Evolutionary conservation across 2,329 filamentous ascomycete genomes (phyloP).

Genomic region (Arachnomyces sp.): DNA sequence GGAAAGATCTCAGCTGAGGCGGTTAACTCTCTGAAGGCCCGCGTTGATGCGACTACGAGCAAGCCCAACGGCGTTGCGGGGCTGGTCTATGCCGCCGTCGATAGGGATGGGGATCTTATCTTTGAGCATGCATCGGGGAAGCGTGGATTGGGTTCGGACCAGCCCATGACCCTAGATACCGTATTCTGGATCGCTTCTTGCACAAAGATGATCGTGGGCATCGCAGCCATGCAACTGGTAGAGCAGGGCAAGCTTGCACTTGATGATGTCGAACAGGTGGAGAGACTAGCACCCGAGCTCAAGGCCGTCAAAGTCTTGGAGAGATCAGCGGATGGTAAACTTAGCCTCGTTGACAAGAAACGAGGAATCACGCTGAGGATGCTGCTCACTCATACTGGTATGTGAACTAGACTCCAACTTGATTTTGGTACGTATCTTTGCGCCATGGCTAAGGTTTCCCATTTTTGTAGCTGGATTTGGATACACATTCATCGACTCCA

Average conservation of each 20-base stretch:
- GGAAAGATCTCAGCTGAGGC: background rate
- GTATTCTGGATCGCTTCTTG: constrained; percentile 49
- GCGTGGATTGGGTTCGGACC: constrained; percentile 12
- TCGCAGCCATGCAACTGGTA: constrained; percentile 53
- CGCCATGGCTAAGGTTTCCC: constrained; percentile 3
- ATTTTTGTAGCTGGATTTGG: constrained; percentile 32
- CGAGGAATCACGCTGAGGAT: constrained; percentile 44
- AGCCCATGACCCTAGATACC: constrained; percentile 21
- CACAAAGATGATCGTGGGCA: constrained; percentile 48
- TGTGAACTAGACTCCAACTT: constrained; percentile 15
- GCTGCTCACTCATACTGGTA: constrained; percentile 45
- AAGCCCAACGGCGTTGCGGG: background rate
- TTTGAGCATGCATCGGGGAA: constrained; percentile 22
- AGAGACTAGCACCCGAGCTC: constrained; percentile 43
- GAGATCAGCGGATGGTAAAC: constrained; percentile 12
- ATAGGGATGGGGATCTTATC: constrained; percentile 19
- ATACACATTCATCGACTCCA: constrained; percentile 42
- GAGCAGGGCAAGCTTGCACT: constrained; percentile 44
- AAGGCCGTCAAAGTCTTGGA: constrained; percentile 40
- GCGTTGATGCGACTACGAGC: background rate
- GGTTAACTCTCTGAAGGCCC: constrained; percentile 1
- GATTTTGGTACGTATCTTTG: background rate
- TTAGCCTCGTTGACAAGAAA: constrained; percentile 30
- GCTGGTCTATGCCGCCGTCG: constrained; percentile 19
- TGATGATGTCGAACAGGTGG: constrained; percentile 43